Conservation (phyloP, 1,284 basidiomycete species). For the Microbotryum intermedium region DNA sequence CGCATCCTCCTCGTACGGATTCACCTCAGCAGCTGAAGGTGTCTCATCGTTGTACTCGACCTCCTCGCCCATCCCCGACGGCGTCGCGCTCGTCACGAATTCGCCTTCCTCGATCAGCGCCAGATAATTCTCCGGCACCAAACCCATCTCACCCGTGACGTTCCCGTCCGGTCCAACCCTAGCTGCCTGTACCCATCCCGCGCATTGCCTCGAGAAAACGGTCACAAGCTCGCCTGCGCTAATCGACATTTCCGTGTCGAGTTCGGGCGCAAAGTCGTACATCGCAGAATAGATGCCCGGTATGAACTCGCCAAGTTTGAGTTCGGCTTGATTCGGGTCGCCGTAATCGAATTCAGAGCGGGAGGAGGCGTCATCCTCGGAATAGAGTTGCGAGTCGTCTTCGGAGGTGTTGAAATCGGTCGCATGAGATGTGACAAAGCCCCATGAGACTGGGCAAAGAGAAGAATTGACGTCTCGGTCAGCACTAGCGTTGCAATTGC, state of each 20-base stretch:
- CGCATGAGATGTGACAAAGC: constrained; percentile 28
- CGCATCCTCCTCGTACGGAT: too few relatives aligned
- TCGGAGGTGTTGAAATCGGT: constrained; percentile 5
- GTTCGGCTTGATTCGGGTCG: background rate
- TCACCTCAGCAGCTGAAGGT: too few relatives aligned
- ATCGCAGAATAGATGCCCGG: constrained; percentile 25
- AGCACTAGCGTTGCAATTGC: too few relatives aligned
- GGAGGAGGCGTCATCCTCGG: background rate
- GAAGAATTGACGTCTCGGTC: too few relatives aligned
- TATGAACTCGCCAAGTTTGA: constrained; percentile 21
- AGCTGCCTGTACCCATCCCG: constrained; percentile 28
- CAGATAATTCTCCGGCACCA: constrained; percentile 29
- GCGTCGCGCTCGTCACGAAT: background rate
- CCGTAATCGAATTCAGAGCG: background rate
- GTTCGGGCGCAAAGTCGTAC: constrained; percentile 26
- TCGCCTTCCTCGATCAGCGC: constrained; percentile 6
- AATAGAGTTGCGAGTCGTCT: background rate
- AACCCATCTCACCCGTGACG: constrained; percentile 18
- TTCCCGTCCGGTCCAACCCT: constrained; percentile 9
- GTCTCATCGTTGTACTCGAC: background rate
- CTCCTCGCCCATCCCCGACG: background rate
- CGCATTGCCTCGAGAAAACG: constrained; percentile 24
- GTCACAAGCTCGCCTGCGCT: constrained; percentile 23
- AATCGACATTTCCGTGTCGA: constrained; percentile 28
- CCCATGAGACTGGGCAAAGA: constrained; percentile 18